phyloP scores from a whole-genome alignment of 192 early-diverging fungal species.

The Entomortierella lignicola region DNA sequence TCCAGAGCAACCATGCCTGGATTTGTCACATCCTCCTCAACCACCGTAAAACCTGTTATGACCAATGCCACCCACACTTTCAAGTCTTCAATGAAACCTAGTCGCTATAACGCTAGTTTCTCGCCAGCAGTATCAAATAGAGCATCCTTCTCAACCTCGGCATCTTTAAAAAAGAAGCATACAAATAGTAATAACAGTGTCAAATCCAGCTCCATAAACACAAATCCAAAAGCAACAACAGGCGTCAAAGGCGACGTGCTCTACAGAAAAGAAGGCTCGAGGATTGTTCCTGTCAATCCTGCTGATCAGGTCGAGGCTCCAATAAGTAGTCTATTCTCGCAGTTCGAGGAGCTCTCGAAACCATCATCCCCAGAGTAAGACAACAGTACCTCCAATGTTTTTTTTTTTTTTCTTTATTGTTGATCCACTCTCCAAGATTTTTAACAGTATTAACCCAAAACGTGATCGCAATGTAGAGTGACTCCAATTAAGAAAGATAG shows the following conservation, averaged over 20 bases:
- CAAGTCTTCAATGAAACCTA: not conserved
- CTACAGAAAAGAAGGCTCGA: slow-evolving; percentile 34
- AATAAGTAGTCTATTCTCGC: slow-evolving; percentile 33
- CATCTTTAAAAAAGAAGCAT: not conserved
- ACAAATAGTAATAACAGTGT: too few relatives aligned
- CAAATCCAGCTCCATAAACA: not conserved
- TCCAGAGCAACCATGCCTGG: slow-evolving; percentile 8
- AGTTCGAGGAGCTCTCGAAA: slow-evolving; percentile 29
- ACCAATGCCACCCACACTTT: not conserved
- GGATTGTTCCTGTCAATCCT: slow-evolving; percentile 31
- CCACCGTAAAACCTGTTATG: not conserved
- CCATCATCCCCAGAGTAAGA: slow-evolving; percentile 20
- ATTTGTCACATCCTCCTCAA: not conserved
- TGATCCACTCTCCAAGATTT: too few relatives aligned
- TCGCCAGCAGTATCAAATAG: not conserved
- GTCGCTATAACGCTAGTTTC: too few relatives aligned
- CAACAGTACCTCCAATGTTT: too few relatives aligned
- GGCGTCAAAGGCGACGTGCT: slow-evolving; percentile 33
- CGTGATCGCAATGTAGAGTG: not conserved
- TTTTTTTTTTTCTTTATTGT: too few relatives aligned
- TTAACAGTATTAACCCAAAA: too few relatives aligned
- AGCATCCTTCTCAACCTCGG: not conserved
- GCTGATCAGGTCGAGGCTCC: slow-evolving; percentile 10
- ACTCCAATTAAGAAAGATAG: not conserved
- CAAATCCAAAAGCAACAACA: not conserved